Base-by-base conservation (phyloP, 2,329 filamentous ascomycete species). In the Colletotrichum sp. region DNA sequence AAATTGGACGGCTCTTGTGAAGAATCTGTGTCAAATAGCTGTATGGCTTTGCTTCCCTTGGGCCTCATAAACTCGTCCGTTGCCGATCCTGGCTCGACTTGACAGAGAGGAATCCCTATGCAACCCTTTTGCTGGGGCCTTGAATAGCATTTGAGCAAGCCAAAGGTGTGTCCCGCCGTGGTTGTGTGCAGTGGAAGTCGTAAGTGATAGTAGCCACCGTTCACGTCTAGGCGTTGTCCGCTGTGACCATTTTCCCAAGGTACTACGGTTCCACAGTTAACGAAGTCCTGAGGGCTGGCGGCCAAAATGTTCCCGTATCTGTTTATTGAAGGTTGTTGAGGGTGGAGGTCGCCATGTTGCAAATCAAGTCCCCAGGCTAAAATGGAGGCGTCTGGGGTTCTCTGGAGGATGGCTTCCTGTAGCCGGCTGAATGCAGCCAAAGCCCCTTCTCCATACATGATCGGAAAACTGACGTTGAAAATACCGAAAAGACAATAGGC, bases 271-370 rank as follows among this genome's bases (percentile, higher is more conserved):
- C 44, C 44, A 49, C 44, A 49, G 10, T 49, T 5, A 1, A 49
- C 1, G 3, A 49, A 49, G 0, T 49, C 10, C 18, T 1, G 10
- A 49, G 44, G 44, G 4, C 44, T 49, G 9, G n/a, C 10, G 10
- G 44, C 44, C 44, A 21, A 5, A 13, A 49, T 1, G n/a, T 49
- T 6, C 3, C 44, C 44, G 3, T 49, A 49, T 49, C 44, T 6
- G 2, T 10, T 49, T 3, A 0, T 49, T 4, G n/a, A 21, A 1
- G 18, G n/a, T 0, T 12, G 18, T 7, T 49, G 18, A n/a, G 9
- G 3, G 4, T 4, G 3, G n/a, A 13, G 9, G 3, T 21, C 10
- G 0, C 13, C 44, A 21, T 49, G 9, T 21, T 49, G 10, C n/a
- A 49, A 13, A 1, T 49, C 3, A 12, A 49, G 44, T 8, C 44